phyloP scores from a whole-genome alignment of 345 rosid genomes.

The Rhodamnia rubescens region DNA sequence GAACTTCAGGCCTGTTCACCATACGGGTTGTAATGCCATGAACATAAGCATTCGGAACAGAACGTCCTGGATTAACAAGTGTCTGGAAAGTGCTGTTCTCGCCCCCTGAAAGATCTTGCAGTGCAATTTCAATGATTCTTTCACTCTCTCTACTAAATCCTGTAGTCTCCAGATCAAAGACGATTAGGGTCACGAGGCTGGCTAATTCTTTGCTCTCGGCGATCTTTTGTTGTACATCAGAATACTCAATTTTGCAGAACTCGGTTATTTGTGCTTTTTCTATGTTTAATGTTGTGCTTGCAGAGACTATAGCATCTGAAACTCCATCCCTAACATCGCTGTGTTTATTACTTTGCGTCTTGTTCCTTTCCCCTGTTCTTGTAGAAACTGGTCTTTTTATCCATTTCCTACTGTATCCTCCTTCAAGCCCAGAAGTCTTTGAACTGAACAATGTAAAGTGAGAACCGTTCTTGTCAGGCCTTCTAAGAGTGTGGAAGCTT shows the following conservation, averaged over 20 bases:
- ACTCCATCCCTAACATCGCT: conserved; percentile 21
- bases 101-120: conserved; percentile 80
- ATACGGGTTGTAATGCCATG: conserved; percentile 62
- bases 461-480: conserved; percentile 12
- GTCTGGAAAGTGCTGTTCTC: conserved; percentile 78
- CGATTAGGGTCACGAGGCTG: conserved; percentile 43
- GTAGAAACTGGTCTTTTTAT: conserved; percentile 41
- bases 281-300: conserved; percentile 23
- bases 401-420: conserved; percentile 49
- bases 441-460: conserved; percentile 23
- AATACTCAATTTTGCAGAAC: conserved; percentile 21
- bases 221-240: conserved; percentile 36
- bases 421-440: conserved; percentile 34
- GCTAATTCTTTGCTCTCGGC: conserved; percentile 41
- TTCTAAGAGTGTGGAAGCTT: conserved; percentile 23
- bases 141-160: conserved; percentile 45
- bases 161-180: conserved; percentile 70
- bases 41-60: conserved; percentile 29
- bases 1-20: conserved; percentile 75
- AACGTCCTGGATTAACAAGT: conserved; percentile 60
- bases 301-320: conserved; percentile 33
- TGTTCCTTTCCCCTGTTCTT: conserved; percentile 22
- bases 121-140: conserved; percentile 67
- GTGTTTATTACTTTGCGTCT: conserved; percentile 16
- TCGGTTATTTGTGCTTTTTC: conserved; percentile 21